Conservation (phyloP, 805 yeast genomes). For the Yarrowia sp. region DNA sequence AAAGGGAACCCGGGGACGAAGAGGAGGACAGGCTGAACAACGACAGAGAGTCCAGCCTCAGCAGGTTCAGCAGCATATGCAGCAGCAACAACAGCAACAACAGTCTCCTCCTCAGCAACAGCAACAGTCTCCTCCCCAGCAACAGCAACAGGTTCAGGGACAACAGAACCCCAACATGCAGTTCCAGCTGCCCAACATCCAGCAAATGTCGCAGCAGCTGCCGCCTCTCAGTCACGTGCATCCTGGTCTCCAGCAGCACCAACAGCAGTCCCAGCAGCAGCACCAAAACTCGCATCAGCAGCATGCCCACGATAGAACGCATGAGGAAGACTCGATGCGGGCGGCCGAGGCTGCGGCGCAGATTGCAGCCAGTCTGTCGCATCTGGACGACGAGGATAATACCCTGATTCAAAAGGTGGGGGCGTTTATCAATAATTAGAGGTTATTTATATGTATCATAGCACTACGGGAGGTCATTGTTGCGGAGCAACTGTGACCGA, state of each 20-base stretch:
- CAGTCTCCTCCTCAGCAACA: background rate
- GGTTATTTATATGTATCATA: slow-evolving; percentile 33
- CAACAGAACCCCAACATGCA: slow-evolving; percentile 19
- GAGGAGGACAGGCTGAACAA: slow-evolving; percentile 1
- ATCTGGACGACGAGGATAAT: slow-evolving; percentile 41
- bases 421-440: slow-evolving; percentile 45
- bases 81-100: background rate
- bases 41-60: slow-evolving; percentile 20
- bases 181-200: slow-evolving; percentile 20
- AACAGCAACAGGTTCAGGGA: slow-evolving; percentile 19
- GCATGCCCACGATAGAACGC: slow-evolving; percentile 30
- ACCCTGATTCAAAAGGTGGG: slow-evolving; percentile 47
- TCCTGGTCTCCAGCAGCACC: slow-evolving; percentile 26
- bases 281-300: background rate
- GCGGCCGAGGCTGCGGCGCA: slow-evolving; percentile 39
- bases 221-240: slow-evolving; percentile 22
- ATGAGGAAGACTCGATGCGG: slow-evolving; percentile 18
- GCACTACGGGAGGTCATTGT: background rate
- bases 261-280: background rate
- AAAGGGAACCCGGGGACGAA: slow-evolving; percentile 40
- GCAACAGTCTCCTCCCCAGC: background rate
- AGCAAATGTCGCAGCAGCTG: slow-evolving; percentile 26
- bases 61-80: slow-evolving; percentile 2
- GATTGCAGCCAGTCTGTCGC: slow-evolving; percentile 38
- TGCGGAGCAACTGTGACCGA: background rate